Conservation (phyloP, 305 asterid species). For the Fraxinus dipetala region DNA sequence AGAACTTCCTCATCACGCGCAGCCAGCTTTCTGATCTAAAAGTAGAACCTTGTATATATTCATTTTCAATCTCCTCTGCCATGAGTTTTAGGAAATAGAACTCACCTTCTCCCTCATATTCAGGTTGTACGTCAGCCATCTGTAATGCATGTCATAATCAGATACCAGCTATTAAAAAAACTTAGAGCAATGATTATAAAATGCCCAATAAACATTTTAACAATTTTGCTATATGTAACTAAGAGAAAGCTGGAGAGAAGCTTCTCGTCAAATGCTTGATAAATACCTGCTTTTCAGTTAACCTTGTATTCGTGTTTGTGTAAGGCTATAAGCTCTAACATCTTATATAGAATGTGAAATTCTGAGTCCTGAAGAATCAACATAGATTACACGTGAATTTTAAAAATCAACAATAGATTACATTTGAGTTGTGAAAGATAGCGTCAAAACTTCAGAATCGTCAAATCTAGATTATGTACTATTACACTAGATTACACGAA, state of each 20-base stretch:
- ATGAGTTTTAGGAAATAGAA: slow-evolving; percentile 32
- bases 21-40: slow-evolving; percentile 35
- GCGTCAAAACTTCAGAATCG: not conserved
- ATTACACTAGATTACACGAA: not conserved
- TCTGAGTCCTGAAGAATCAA: not conserved
- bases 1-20: slow-evolving; percentile 24
- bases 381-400: not conserved
- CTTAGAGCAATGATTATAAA: not conserved
- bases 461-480: not conserved
- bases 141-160: slow-evolving; percentile 17
- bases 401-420: not conserved
- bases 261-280: not conserved
- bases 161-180: not conserved
- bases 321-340: not conserved
- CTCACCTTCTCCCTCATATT: slow-evolving; percentile 22
- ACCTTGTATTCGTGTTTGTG: not conserved
- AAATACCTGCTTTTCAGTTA: not conserved
- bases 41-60: slow-evolving; percentile 30
- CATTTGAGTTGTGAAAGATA: not conserved
- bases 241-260: not conserved
- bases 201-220: not conserved
- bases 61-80: slow-evolving; percentile 38
- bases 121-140: slow-evolving; percentile 27
- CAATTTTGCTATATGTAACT: not conserved
- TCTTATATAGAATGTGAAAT: not conserved